Evolutionary conservation across 2,329 filamentous ascomycete genomes (phyloP), one percentile per base, ranked within the genome.

Genomic region (Penicillium sp.): DNA sequence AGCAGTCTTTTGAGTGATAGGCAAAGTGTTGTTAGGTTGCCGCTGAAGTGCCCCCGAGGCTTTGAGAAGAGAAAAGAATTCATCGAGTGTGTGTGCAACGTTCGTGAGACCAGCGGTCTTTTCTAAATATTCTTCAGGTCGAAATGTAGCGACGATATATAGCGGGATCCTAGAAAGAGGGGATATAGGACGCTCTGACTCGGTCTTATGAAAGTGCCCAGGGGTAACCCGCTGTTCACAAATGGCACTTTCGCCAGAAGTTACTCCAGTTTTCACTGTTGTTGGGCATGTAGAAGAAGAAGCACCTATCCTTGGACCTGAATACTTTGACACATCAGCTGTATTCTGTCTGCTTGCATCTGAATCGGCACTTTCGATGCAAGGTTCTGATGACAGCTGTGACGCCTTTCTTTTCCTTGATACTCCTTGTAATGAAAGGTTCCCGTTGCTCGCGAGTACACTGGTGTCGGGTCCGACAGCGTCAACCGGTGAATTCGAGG

Each of bases 91-190:
- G 2, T 38, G 35, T 21, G 56, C 29, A 7, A 55, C 21, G 8
- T 62, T 57, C 13, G 56, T 30, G 9, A 53, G 7, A 19, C 26
- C 3, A 7, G 23, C 46, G 17, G 21, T 19, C 19, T 49, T 15
- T 30, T 47, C 8, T 31, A 17, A 21, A 19, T 45, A 2, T 11
- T 45, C 19, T 1, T 7, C 30, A 11, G 38, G 3, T 3, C n/a
- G 47, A 7, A n/a, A 23, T 15, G 7, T 19, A 13, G 44, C 47
- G 21, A 59, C 41, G 54, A 70, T 65, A 56, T 70, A 76, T 9
- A 75, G 65, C 3, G 73, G 73, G 26, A 75, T 62, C 8, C 66
- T 73, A 8, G 56, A 64, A 9, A 75, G 60, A 3, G 70, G 73
- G 3, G 71, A 73, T 52, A 61, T 19, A 5, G 62, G 5, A 7